Conservation (phyloP, 2,329 filamentous ascomycete genomes). For the Colletotrichum zoysiae region DNA sequence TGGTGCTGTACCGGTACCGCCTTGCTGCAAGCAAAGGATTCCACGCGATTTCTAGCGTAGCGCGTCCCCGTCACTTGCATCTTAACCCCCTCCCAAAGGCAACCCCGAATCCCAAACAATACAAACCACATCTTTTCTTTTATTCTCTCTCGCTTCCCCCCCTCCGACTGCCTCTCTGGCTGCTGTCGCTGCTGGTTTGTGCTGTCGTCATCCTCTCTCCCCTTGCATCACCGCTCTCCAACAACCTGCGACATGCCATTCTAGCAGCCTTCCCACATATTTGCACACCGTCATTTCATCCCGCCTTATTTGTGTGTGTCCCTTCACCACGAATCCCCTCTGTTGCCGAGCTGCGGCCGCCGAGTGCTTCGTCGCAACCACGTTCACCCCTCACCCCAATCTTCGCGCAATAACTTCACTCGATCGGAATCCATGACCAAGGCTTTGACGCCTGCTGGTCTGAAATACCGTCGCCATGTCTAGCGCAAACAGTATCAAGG, state of each 20-base stretch:
- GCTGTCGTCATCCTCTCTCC: slow-evolving; percentile 19
- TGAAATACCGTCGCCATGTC: slow-evolving; percentile 61
- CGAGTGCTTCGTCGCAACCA: slow-evolving; percentile 40
- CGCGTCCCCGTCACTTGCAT: slow-evolving; percentile 41
- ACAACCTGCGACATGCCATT: slow-evolving; percentile 41
- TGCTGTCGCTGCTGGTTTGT: slow-evolving; percentile 40
- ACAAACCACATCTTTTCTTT: slow-evolving; percentile 24
- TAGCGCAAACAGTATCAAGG: slow-evolving; percentile 78
- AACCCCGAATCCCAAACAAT: slow-evolving; percentile 24
- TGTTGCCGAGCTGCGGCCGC: slow-evolving; percentile 40
- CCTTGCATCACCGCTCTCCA: slow-evolving; percentile 29
- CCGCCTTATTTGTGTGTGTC: slow-evolving; percentile 40
- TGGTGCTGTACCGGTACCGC: slow-evolving; percentile 21
- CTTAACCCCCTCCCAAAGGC: slow-evolving; percentile 32
- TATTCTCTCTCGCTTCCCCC: slow-evolving; percentile 13
- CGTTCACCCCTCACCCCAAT: slow-evolving; percentile 15
- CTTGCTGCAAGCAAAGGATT: slow-evolving; percentile 36
- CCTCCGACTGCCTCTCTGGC: slow-evolving; percentile 36
- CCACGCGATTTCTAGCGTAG: slow-evolving; percentile 39
- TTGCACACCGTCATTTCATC: slow-evolving; percentile 42
- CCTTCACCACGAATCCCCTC: slow-evolving; percentile 32
- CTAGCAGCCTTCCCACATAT: slow-evolving; percentile 36
- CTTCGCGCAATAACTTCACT: slow-evolving; percentile 13
- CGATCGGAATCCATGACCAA: slow-evolving; percentile 37
- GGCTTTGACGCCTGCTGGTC: slow-evolving; percentile 35